These are phyloP conservation scores for Davidsoniella australis DNA, from an alignment of 2,329 filamentous ascomycete genomes.

Conservation along the genomic window DNA sequence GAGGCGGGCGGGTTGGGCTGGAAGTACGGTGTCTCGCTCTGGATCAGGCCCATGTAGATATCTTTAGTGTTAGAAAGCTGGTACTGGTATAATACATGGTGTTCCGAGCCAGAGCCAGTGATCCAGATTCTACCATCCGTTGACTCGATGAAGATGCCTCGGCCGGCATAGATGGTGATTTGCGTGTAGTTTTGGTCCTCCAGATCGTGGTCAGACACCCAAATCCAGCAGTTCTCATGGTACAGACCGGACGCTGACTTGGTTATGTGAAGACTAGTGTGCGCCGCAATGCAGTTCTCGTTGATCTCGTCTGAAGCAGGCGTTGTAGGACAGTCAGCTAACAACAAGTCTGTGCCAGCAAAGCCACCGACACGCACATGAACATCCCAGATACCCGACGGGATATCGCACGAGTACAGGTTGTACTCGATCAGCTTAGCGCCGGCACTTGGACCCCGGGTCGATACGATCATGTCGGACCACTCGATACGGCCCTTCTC, in stretches of 20 bases:
- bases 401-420: conserved; percentile 29
- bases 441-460: conserved; percentile 47
- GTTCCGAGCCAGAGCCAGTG: conserved; percentile 48
- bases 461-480: conserved; percentile 55
- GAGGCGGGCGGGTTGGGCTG: conserved; percentile 46
- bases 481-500: conserved; percentile 51
- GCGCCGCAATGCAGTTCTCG: conserved; percentile 24
- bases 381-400: conserved; percentile 54
- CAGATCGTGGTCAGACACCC: conserved; percentile 37
- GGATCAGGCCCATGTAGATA: conserved; percentile 45
- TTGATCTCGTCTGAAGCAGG: conserved; percentile 17
- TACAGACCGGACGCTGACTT: conserved; percentile 22
- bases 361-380: conserved; percentile 61
- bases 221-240: conserved; percentile 30
- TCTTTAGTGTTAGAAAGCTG: conserved; percentile 43
- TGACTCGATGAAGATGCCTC: conserved; percentile 31
- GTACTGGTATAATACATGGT: conserved; percentile 52
- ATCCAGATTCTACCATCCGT: conserved; percentile 33
- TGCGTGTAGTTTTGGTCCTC: conserved; percentile 31
- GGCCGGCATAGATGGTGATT: conserved; percentile 34
- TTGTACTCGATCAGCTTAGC: conserved; percentile 62
- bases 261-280: conserved; percentile 28
- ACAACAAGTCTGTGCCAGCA: conserved; percentile 50
- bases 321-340: conserved; percentile 46
- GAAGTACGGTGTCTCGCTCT: conserved; percentile 57